Evolutionary conservation across 2,329 filamentous ascomycete genomes (phyloP).

Genomic region (Arachnopeziza araneosa): DNA sequence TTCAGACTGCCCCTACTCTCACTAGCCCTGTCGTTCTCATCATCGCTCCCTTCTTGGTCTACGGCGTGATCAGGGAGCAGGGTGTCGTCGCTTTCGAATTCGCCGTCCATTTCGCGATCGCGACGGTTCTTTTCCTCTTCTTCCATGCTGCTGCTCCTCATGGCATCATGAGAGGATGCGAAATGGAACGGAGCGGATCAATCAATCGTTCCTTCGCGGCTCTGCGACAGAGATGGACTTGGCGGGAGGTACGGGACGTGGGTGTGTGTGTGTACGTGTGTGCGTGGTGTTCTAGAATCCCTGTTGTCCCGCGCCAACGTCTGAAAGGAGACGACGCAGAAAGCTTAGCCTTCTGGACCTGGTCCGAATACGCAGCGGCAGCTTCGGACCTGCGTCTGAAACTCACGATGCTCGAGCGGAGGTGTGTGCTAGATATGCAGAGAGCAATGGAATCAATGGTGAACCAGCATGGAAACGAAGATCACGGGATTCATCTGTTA

Average conservation of each 20-base stretch:
- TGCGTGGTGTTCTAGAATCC: no score
- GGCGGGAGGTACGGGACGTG: background rate
- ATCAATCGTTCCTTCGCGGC: background rate
- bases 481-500: no score
- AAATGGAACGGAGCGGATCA: background rate
- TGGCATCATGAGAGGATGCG: background rate
- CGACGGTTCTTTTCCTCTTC: background rate
- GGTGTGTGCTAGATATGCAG: no score
- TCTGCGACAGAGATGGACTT: background rate
- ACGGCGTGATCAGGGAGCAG: background rate
- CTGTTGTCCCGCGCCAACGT: no score
- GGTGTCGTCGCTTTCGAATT: background rate
- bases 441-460: no score
- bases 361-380: background rate
- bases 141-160: background rate
- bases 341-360: background rate
- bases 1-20: background rate
- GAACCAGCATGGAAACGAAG: no score
- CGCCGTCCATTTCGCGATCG: background rate
- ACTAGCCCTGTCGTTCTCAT: background rate
- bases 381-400: background rate
- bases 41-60: background rate
- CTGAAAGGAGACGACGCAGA: background rate
- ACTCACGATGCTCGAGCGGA: no score
- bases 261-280: no score